Percentiles rank a stretch among this genome's conserved stretches.
phyloP scores from a whole-genome alignment of 768 basidiomycete genomes.

The Hirschioporus abietinus region DNA sequence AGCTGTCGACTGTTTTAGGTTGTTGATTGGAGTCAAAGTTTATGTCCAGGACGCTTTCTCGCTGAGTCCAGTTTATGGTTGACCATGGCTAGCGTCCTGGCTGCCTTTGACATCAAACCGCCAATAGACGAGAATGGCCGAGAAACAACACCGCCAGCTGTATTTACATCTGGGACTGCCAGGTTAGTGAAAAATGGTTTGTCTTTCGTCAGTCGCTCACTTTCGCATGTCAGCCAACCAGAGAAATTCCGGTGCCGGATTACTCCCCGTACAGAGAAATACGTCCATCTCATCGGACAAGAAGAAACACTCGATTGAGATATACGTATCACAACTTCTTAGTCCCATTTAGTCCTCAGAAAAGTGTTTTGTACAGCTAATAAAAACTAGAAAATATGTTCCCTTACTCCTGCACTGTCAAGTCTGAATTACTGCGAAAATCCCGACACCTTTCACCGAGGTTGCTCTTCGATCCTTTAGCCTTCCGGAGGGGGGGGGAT shows the following conservation, averaged over 20 bases:
- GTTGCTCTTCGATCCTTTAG: no score
- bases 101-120: conserved; percentile 16
- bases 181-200: conserved; percentile 8
- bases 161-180: conserved; percentile 14
- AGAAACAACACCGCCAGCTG: conserved; percentile 15
- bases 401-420: no score
- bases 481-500: no score
- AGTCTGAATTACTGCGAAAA: no score
- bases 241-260: not conserved
- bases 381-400: no score
- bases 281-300: not conserved
- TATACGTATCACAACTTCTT: no score
- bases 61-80: conserved; percentile 25
- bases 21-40: conserved; percentile 9
- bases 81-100: conserved; percentile 17
- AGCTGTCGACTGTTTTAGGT: not conserved
- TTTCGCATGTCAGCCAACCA: not conserved
- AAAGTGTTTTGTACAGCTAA: no score
- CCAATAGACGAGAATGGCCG: conserved; percentile 15
- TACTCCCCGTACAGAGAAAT: not conserved
- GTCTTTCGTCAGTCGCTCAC: not conserved
- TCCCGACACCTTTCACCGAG: no score
- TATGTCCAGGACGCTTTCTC: conserved; percentile 23
- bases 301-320: not conserved
- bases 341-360: no score